These are phyloP conservation scores for Mucor piriformis DNA, from an alignment of 371 early-diverging fungal species.

Conservation along the genomic window DNA sequence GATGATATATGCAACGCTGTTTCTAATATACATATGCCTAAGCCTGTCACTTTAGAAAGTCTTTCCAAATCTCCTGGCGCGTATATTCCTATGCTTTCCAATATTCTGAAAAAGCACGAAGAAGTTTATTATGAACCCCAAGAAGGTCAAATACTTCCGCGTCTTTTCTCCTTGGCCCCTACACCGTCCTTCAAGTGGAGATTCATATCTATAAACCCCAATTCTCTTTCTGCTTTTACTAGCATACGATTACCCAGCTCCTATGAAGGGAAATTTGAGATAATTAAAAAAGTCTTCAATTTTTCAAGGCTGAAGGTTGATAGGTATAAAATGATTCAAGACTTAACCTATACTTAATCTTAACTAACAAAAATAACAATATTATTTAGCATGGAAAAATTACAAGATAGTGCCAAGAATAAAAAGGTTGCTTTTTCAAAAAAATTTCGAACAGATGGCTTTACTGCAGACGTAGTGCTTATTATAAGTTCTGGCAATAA, in stretches of 20 bases:
- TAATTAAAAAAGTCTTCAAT: slow-evolving; percentile 5
- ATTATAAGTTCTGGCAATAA: not conserved
- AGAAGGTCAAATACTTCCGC: not conserved
- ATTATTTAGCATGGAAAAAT: not conserved
- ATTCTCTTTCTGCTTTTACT: slow-evolving; percentile 6
- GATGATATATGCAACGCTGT: slow-evolving; percentile 2
- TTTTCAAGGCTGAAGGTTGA: slow-evolving; percentile 3
- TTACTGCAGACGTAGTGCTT: slow-evolving; percentile 2
- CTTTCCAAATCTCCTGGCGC: not conserved
- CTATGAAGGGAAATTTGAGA: slow-evolving; percentile 3
- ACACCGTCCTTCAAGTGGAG: slow-evolving; percentile 9
- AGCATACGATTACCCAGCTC: not conserved
- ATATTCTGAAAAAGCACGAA: not conserved
- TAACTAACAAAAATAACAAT: not conserved
- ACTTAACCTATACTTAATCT: no score
- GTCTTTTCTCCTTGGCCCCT: not conserved
- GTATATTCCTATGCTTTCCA: slow-evolving; percentile 4
- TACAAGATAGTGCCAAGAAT: no score
- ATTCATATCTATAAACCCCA: slow-evolving; percentile 2
- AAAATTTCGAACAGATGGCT: slow-evolving; percentile 1
- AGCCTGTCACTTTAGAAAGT: slow-evolving; percentile 3
- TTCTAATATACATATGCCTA: slow-evolving; percentile 3
- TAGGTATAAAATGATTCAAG: slow-evolving; percentile 4
- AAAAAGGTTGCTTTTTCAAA: slow-evolving; percentile 4
- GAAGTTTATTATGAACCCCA: not conserved